These are phyloP conservation scores for Saccharomycopsis javanensis DNA, from an alignment of 805 yeast genomes.

Conservation along the genomic window DNA sequence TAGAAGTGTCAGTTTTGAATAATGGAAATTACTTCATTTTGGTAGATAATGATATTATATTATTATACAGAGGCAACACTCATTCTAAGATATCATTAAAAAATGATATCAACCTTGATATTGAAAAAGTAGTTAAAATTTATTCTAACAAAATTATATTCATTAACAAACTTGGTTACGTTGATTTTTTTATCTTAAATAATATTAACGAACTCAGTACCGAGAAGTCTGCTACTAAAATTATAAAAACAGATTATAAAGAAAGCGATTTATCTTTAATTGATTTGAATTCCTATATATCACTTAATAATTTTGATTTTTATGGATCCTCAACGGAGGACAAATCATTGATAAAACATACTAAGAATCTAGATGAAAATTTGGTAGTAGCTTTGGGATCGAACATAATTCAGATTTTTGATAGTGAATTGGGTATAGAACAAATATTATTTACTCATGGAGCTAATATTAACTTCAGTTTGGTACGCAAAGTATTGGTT, in stretches of 20 bases:
- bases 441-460: slow-evolving; percentile 6
- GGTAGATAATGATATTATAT: neutral
- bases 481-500: neutral
- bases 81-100: neutral
- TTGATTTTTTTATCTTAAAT: slow-evolving; percentile 10
- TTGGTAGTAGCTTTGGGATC: slow-evolving; percentile 20
- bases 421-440: slow-evolving; percentile 20
- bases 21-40: slow-evolving; percentile 7
- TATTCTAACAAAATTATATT: slow-evolving; percentile 18
- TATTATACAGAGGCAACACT: neutral
- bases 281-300: slow-evolving; percentile 13
- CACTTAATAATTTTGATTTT: slow-evolving; percentile 12
- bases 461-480: neutral
- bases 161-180: slow-evolving; percentile 10
- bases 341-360: slow-evolving; percentile 6
- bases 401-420: slow-evolving; percentile 19
- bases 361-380: slow-evolving; percentile 18
- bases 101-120: neutral
- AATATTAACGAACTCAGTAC: neutral
- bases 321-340: slow-evolving; percentile 8
- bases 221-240: neutral
- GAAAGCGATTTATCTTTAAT: neutral
- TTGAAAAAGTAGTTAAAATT: slow-evolving; percentile 14
- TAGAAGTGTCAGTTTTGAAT: slow-evolving; percentile 1
- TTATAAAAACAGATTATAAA: slow-evolving; percentile 12